Percentiles rank a stretch among this genome's conserved stretches.
phyloP scores from a whole-genome alignment of 192 early-diverging fungal genomes.

The Entomortierella chlamydospora region DNA sequence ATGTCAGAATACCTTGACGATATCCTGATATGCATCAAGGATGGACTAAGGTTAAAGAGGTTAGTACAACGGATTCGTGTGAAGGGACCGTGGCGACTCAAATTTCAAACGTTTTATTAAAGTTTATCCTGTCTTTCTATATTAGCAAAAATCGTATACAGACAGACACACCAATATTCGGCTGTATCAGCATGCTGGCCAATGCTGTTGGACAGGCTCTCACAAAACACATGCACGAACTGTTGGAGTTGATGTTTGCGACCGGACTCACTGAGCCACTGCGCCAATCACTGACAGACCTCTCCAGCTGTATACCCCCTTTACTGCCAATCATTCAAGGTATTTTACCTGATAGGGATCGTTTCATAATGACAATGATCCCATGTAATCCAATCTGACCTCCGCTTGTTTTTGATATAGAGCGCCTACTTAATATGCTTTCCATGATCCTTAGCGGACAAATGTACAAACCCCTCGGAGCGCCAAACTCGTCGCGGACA shows the following conservation, averaged over 20 bases:
- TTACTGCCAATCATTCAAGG: constrained; percentile 88
- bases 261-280: constrained; percentile 86
- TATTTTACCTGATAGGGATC: constrained; percentile 21
- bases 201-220: constrained; percentile 90
- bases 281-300: constrained; percentile 80
- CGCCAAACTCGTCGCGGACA: constrained; percentile 57
- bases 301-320: constrained; percentile 86
- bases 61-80: constrained; percentile 32
- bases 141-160: constrained; percentile 65
- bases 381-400: too few relatives aligned
- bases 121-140: too few relatives aligned
- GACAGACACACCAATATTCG: constrained; percentile 74
- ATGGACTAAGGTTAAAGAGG: constrained; percentile 78
- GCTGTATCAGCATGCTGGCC: constrained; percentile 91
- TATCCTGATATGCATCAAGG: constrained; percentile 81
- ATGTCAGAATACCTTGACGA: constrained; percentile 85
- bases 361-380: too few relatives aligned
- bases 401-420: constrained; percentile 49
- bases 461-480: constrained; percentile 81
- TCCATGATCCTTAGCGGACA: constrained; percentile 86
- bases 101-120: too few relatives aligned
- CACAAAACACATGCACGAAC: constrained; percentile 87
- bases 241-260: constrained; percentile 93
- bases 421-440: constrained; percentile 88
- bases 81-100: not conserved